Percentiles rank a stretch among this genome's conserved stretches.
Conservation (phyloP, 2,329 filamentous ascomycete species). For the Fusarium illudens region DNA sequence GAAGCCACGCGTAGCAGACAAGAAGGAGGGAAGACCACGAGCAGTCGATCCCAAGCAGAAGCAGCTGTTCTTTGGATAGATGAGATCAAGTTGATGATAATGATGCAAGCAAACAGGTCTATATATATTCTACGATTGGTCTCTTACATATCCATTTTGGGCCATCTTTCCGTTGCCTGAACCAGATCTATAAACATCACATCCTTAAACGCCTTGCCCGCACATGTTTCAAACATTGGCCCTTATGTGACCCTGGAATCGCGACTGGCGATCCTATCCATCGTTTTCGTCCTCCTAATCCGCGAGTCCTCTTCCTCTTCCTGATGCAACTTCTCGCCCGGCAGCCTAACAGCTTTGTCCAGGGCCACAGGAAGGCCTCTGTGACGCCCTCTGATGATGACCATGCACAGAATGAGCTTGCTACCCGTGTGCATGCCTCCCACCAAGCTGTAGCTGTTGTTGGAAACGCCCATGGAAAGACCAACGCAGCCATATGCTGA, state of each 20-base stretch:
- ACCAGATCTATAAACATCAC: slow-evolving; percentile 12
- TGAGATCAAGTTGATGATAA: slow-evolving; percentile 4
- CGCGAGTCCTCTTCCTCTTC: slow-evolving; percentile 46
- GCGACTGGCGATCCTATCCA: slow-evolving; percentile 40
- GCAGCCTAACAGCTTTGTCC: slow-evolving; percentile 61
- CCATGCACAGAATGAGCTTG: slow-evolving; percentile 66
- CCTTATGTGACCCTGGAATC: slow-evolving; percentile 27
- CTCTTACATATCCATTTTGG: slow-evolving; percentile 6
- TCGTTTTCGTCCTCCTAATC: slow-evolving; percentile 42
- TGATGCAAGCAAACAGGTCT: slow-evolving; percentile 4
- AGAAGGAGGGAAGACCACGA: slow-evolving; percentile 51
- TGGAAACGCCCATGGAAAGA: slow-evolving; percentile 64
- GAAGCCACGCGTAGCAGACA: slow-evolving; percentile 46
- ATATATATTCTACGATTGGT: slow-evolving; percentile 13
- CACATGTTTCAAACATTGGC: neutral
- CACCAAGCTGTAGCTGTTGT: slow-evolving; percentile 62
- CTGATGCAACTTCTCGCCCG: slow-evolving; percentile 43
- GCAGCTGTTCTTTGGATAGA: slow-evolving; percentile 61
- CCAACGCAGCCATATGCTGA: slow-evolving; percentile 70
- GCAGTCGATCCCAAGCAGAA: slow-evolving; percentile 57
- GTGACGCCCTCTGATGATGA: slow-evolving; percentile 66
- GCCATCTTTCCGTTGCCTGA: neutral
- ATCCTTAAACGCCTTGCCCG: slow-evolving; percentile 26
- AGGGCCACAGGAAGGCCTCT: slow-evolving; percentile 65
- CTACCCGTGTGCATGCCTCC: slow-evolving; percentile 63